Percentiles rank a stretch among this genome's conserved stretches.
phyloP scores from a whole-genome alignment of 768 basidiomycete species.

The Lactarius vividus region DNA sequence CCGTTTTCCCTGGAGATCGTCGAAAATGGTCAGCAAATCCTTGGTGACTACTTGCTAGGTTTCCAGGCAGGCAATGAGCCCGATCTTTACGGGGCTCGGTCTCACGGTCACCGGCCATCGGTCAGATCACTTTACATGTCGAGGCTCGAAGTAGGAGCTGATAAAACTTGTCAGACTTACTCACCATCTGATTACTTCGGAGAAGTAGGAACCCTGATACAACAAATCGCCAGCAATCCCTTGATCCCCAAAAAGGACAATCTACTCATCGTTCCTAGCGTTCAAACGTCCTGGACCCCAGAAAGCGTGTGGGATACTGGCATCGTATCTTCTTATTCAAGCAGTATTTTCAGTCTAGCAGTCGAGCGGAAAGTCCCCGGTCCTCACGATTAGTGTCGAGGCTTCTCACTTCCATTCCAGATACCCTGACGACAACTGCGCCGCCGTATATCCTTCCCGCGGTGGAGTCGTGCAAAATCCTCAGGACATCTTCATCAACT shows the following conservation, averaged over 20 bases:
- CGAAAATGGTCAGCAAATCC: constrained; percentile 53
- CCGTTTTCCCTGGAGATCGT: constrained; percentile 55
- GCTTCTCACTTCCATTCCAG: constrained; percentile 35
- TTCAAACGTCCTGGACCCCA: constrained; percentile 20
- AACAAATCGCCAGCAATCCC: constrained; percentile 18
- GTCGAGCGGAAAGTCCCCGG: constrained; percentile 24
- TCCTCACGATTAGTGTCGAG: background rate
- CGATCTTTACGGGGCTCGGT: constrained; percentile 54
- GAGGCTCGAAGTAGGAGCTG: background rate
- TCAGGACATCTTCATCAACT: constrained; percentile 51
- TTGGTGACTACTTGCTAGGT: constrained; percentile 62
- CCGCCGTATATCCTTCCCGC: constrained; percentile 41
- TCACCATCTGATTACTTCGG: constrained; percentile 36
- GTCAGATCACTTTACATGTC: constrained; percentile 13
- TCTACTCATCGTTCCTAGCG: constrained; percentile 22
- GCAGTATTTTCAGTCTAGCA: constrained; percentile 12
- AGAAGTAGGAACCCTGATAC: constrained; percentile 29
- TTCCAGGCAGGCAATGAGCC: constrained; percentile 78
- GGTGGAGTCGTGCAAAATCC: constrained; percentile 39
- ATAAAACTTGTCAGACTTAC: background rate
- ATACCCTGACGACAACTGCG: constrained; percentile 64
- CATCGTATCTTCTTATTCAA: constrained; percentile 11
- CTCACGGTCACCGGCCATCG: constrained; percentile 20
- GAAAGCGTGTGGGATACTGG: constrained; percentile 27
- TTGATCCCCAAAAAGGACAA: constrained; percentile 16